Evolutionary conservation across 768 basidiomycete species (phyloP), one percentile per base, ranked within the genome.

Genomic region (Trametes punicea): DNA sequence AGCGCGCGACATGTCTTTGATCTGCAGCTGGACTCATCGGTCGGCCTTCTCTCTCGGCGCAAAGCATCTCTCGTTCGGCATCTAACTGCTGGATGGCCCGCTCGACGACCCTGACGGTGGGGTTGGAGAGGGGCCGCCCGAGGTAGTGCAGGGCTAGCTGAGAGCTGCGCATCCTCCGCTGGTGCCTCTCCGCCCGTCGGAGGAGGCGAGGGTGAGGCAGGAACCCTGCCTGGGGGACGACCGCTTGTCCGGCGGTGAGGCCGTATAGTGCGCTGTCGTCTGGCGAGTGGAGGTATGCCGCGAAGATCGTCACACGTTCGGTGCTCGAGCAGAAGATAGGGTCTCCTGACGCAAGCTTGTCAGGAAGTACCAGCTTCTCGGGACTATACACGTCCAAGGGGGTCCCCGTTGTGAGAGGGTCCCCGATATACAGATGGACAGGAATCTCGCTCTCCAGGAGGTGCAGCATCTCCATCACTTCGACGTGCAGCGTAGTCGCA

Each of bases 361-460:
- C 46, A 18, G 60, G 60, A 20, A 57, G 27, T 2, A 23, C 21
- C 25, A 61, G 41, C 18, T 46, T 50, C 44, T 61, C 56, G 15
- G 60, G 56, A 52, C 48, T 61, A 56, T 61, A 61, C 8, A 38
- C 23, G 44, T 57, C 49, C 44, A 61, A 52, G 6, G 56, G 36
- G 3, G 60, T 61, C 31, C 52, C 51, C 21, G 60, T 54, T 23
- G 56, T 33, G 27, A 61, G 56, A 5, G 60, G 60, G 23, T 61
- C 60, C 44, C 60, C 60, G 31, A 61, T 55, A 48, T 57, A 61
- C 21, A 61, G 52, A 31, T 61, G 60, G 18, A 61, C 60, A 20
- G 60, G 60, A 10, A 57, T 21, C 8, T 36, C 20, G 60, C 48
- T 51, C 20, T 13, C 21, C 56, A 57, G 21, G 30, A 61, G 51